Evolutionary conservation across 1,284 basidiomycete genomes (phyloP).

Genomic region (Boletus semigastroideus): DNA sequence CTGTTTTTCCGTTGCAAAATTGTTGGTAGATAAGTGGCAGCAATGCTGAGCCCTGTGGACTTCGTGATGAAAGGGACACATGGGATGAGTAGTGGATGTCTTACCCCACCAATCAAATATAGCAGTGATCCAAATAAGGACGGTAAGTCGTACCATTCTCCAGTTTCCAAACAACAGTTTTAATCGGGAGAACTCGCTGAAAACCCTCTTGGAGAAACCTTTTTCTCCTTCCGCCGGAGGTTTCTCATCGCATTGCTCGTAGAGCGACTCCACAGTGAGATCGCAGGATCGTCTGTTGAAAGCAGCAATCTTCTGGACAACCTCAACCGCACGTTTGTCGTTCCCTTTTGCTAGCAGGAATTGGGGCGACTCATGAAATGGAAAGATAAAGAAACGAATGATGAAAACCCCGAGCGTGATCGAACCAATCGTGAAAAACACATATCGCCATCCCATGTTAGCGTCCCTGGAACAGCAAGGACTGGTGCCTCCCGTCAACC

Average conservation of each 20-base stretch:
- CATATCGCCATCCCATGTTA: slow-evolving; percentile 25
- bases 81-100: background rate
- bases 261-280: slow-evolving; percentile 20
- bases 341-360: slow-evolving; percentile 20
- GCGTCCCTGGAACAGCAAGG: slow-evolving; percentile 17
- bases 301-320: slow-evolving; percentile 18
- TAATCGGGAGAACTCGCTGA: slow-evolving; percentile 12
- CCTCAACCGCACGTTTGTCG: slow-evolving; percentile 13
- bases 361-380: slow-evolving; percentile 19
- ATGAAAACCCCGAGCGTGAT: slow-evolving; percentile 19
- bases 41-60: slow-evolving; percentile 5
- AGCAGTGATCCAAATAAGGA: slow-evolving; percentile 16
- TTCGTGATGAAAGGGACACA: background rate
- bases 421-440: slow-evolving; percentile 11
- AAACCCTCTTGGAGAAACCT: slow-evolving; percentile 1
- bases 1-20: slow-evolving; percentile 22
- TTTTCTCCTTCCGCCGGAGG: background rate
- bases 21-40: slow-evolving; percentile 6
- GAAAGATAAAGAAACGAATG: slow-evolving; percentile 19
- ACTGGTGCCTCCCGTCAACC: slow-evolving; percentile 7
- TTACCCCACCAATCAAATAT: slow-evolving; percentile 18
- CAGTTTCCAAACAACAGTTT: slow-evolving; percentile 14
- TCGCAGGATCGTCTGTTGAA: slow-evolving; percentile 14
- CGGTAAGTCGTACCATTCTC: slow-evolving; percentile 13
- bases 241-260: slow-evolving; percentile 6